These are phyloP conservation scores for Russula virescens DNA, from an alignment of 768 basidiomycete species.

Conservation along the genomic window DNA sequence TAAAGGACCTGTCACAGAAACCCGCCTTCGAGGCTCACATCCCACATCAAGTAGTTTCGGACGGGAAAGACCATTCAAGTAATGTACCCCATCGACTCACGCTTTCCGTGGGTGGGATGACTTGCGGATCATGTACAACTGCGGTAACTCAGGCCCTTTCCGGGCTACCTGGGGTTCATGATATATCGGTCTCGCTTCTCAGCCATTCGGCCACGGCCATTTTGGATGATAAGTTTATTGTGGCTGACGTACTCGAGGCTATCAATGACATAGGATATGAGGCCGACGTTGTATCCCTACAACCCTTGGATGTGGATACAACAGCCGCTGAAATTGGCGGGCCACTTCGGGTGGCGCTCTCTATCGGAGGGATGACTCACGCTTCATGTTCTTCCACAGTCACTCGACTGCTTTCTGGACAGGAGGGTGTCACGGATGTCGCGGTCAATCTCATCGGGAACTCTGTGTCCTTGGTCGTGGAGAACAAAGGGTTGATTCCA, in stretches of 20 bases:
- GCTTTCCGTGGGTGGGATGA: conserved; percentile 36
- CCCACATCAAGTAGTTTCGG: background rate
- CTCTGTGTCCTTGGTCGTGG: conserved; percentile 47
- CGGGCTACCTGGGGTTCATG: conserved; percentile 25
- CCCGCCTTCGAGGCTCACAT: background rate
- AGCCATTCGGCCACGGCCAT: conserved; percentile 26
- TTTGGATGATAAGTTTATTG: conserved; percentile 7
- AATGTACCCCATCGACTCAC: conserved; percentile 11
- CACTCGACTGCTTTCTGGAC: conserved; percentile 41
- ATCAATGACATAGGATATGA: conserved; percentile 33
- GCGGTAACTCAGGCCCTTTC: conserved; percentile 29
- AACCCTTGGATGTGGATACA: background rate
- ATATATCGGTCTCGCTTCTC: conserved; percentile 32
- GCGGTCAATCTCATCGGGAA: conserved; percentile 54
- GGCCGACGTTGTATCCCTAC: conserved; percentile 3
- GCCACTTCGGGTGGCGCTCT: conserved; percentile 40
- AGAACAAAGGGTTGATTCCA: conserved; percentile 30
- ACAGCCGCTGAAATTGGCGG: conserved; percentile 10
- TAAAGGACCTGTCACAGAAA: background rate
- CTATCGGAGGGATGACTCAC: conserved; percentile 76
- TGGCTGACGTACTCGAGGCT: conserved; percentile 24
- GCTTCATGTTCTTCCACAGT: conserved; percentile 57
- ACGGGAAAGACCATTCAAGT: background rate
- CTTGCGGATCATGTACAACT: conserved; percentile 35
- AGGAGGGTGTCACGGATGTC: conserved; percentile 48